phyloP scores from a whole-genome alignment of 2,329 filamentous ascomycete genomes.

The Colletotrichum scovillei region DNA sequence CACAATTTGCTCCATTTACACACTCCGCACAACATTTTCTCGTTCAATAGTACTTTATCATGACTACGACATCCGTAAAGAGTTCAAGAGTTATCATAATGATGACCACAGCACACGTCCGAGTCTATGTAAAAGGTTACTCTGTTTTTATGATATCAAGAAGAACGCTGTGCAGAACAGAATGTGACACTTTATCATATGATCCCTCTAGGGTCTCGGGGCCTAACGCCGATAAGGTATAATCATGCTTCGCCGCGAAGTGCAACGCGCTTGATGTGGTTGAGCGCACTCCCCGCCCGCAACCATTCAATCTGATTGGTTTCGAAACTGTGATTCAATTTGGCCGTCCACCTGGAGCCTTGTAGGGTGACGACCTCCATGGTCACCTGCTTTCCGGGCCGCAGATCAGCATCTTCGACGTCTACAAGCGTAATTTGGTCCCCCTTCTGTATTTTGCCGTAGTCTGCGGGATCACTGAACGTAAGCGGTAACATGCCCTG shows the following conservation, averaged over 20 bases:
- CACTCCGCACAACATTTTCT: no score
- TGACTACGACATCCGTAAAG: no score
- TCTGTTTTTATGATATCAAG: no score
- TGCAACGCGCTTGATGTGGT: slow-evolving; percentile 41
- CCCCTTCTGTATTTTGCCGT: slow-evolving; percentile 71
- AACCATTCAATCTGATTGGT: slow-evolving; percentile 46
- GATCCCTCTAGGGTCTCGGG: no score
- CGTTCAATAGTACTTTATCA: no score
- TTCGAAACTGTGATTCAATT: slow-evolving; percentile 47
- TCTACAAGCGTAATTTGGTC: slow-evolving; percentile 22
- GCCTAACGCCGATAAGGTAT: not conserved
- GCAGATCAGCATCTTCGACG: slow-evolving; percentile 37
- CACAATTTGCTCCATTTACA: no score
- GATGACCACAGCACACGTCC: no score
- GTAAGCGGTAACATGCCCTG: slow-evolving; percentile 69
- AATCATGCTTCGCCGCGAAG: not conserved
- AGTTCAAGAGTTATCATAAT: no score
- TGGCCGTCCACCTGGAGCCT: slow-evolving; percentile 42
- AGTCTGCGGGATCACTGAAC: slow-evolving; percentile 78
- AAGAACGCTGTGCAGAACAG: no score
- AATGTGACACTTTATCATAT: no score
- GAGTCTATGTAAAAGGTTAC: no score
- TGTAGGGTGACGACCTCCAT: slow-evolving; percentile 43
- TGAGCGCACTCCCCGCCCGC: slow-evolving; percentile 48
- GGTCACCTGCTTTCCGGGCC: slow-evolving; percentile 42